Percentiles rank a stretch among this genome's conserved stretches.
Evolutionary conservation across 805 yeast species (phyloP).

Genomic region (Jamesozyma piceae): DNA sequence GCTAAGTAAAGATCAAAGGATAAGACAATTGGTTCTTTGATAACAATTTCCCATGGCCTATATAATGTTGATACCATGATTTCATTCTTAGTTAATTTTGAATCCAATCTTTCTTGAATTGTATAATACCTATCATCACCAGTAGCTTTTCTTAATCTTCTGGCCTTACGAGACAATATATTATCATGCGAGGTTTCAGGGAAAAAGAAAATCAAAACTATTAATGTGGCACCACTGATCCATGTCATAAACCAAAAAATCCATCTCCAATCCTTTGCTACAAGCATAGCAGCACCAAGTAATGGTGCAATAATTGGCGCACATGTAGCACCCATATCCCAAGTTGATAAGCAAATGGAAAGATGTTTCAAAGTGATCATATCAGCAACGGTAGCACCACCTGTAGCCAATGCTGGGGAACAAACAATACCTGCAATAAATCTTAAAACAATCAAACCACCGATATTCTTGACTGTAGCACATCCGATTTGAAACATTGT

Average conservation of each 20-base stretch:
- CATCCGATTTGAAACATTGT: conserved; percentile 47
- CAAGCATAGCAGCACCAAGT: conserved; percentile 43
- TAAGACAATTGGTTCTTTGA: conserved; percentile 48
- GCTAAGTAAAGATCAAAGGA: conserved; percentile 45
- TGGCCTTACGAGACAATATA: conserved; percentile 37
- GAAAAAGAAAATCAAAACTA: conserved; percentile 33
- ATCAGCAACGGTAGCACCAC: conserved; percentile 51
- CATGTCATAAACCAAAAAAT: conserved; percentile 44
- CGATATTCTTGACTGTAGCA: conserved; percentile 43
- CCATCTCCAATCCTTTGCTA: conserved; percentile 45
- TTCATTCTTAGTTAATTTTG: conserved; percentile 12
- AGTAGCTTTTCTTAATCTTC: conserved; percentile 39
- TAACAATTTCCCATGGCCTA: conserved; percentile 43
- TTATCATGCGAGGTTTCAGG: conserved; percentile 44
- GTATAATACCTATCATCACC: conserved; percentile 39
- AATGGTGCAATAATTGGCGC: conserved; percentile 53
- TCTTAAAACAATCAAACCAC: conserved; percentile 41
- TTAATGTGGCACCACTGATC: conserved; percentile 17
- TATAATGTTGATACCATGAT: conserved; percentile 31
- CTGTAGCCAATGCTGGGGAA: conserved; percentile 48
- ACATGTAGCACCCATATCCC: conserved; percentile 46
- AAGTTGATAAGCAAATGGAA: conserved; percentile 40
- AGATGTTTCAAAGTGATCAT: conserved; percentile 34
- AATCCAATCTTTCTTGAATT: conserved; percentile 32
- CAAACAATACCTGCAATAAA: conserved; percentile 47